Evolutionary conservation across 1,284 basidiomycete species (phyloP), one percentile per base, ranked within the genome.

Genomic region (Cystobasidium slooffiae): DNA sequence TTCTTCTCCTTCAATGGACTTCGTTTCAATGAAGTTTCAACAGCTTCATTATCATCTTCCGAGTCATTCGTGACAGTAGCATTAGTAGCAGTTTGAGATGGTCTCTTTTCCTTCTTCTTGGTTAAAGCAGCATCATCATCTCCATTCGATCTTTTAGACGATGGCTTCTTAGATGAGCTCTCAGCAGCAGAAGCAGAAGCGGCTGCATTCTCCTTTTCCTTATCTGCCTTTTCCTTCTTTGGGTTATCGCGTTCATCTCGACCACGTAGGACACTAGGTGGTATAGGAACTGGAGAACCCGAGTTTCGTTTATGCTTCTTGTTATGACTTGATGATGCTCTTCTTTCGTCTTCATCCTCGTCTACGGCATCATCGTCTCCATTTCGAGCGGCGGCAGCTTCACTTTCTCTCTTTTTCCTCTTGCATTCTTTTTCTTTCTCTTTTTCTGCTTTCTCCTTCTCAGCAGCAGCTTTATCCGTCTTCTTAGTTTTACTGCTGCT

Each of bases 1-100:
- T 63, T 49, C 61, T 63, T 63, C 20, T 63, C 44, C 18, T 47
- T 63, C 22, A 47, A 37, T 1, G 61, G 61, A n/a, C 61, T 63
- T 63, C 44, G 44, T n/a, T 63, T 63, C 22, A 63, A 46, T 18
- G 12, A 16, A 12, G 61, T 6, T 12, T 12, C 43, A 14, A n/a
- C 43, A 63, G 43, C 44, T 63, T 63, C 61, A 47, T 63, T 44
- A 1, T 63, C 61, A 20, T 41, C 44, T 14, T 63, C 44, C 61
- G n/a, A 14, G 3, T 51, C 47, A 3, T 51, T 20, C 3, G 47
- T 20, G 20, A 20, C 47, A 51, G 47, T 6, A 4, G n/a, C n/a
- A 24, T 1, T 8, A 51, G 47, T 6, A 4, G n/a, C n/a, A 24
- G 22, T 8, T 16, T 24, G 14, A 55, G 53, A 55, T 16, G 10